Percentiles rank a stretch among this genome's conserved stretches.
Conservation (phyloP, 176 grass and related monocot genomes). For the Phragmites australis region DNA sequence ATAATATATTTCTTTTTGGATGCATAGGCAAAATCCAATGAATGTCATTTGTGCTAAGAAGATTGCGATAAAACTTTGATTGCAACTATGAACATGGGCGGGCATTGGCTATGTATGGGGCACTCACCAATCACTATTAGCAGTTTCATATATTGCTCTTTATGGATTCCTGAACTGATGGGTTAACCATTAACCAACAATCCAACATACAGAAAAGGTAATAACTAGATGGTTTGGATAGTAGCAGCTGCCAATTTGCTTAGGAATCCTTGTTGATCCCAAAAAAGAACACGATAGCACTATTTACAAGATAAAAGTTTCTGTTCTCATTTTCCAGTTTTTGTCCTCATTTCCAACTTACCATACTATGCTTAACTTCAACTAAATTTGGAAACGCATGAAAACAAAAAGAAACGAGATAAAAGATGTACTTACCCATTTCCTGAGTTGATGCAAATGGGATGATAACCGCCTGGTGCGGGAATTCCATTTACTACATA, state of each 20-base stretch:
- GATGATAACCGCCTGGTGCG: slow-evolving; percentile 64
- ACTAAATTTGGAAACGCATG: slow-evolving; percentile 1
- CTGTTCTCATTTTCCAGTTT: not conserved
- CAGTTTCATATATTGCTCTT: not conserved
- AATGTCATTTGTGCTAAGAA: too few relatives aligned
- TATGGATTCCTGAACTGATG: not conserved
- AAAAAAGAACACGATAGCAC: not conserved
- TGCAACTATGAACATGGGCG: not conserved
- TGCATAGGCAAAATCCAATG: too few relatives aligned
- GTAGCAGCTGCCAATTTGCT: not conserved
- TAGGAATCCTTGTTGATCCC: not conserved
- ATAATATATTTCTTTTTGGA: too few relatives aligned
- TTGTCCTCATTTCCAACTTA: not conserved
- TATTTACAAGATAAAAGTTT: not conserved
- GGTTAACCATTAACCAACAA: not conserved
- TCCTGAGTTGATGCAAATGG: slow-evolving; percentile 63
- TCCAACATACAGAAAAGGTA: not conserved
- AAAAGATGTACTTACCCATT: slow-evolving; percentile 57
- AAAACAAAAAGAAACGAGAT: slow-evolving; percentile 1
- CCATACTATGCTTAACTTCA: not conserved
- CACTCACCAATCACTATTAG: too few relatives aligned
- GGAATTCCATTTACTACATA: slow-evolving; percentile 85
- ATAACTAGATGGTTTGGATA: not conserved
- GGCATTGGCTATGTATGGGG: too few relatives aligned
- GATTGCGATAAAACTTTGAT: too few relatives aligned